Conservation (phyloP, 2,329 filamentous ascomycete species). For the Sporothrix pseudoabietina region DNA sequence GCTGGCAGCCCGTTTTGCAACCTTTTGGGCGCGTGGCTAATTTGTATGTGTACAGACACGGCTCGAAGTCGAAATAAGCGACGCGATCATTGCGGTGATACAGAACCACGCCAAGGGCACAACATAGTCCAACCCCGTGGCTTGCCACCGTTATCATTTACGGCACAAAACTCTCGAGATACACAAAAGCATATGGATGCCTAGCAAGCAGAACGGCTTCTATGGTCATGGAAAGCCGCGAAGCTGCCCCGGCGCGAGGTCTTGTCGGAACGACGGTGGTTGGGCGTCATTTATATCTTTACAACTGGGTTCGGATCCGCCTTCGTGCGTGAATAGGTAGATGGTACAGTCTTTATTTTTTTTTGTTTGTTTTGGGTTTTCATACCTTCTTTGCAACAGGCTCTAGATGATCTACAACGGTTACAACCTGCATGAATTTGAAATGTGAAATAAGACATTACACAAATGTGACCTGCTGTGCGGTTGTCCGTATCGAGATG, state of each 20-base stretch:
- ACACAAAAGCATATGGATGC: not conserved
- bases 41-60: not conserved
- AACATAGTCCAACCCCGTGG: not conserved
- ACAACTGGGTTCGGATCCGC: slow-evolving; percentile 3
- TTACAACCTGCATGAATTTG: not conserved
- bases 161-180: not conserved
- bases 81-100: not conserved
- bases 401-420: not conserved
- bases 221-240: not conserved
- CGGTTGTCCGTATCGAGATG: not conserved
- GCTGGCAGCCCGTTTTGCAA: not conserved
- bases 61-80: slow-evolving; percentile 25
- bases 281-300: not conserved
- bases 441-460: not conserved
- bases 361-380: slow-evolving; percentile 32
- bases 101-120: not conserved
- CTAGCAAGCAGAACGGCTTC: not conserved
- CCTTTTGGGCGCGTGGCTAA: not conserved
- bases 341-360: slow-evolving; percentile 31
- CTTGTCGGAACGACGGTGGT: not conserved
- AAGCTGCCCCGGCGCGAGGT: not conserved
- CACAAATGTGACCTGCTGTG: not conserved
- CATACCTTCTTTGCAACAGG: not conserved
- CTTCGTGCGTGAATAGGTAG: slow-evolving; percentile 7
- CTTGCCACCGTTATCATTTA: not conserved